phyloP scores from a whole-genome alignment of 306 rosid genomes.

The Parietaria judaica region DNA sequence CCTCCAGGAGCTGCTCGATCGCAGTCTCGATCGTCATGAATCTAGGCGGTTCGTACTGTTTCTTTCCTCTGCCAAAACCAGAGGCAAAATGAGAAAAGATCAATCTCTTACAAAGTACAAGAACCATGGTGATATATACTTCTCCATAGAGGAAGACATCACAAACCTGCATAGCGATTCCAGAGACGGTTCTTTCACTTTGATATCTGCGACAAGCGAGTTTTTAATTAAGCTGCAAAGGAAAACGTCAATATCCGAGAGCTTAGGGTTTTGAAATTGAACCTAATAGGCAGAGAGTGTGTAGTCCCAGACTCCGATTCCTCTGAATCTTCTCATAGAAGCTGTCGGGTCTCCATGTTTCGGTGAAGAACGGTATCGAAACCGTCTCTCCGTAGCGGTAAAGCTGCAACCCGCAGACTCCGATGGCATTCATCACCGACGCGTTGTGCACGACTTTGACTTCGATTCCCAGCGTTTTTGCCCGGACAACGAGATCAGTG shows the following conservation, averaged over 20 bases:
- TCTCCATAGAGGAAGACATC: background rate
- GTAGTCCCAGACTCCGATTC: constrained; percentile 43
- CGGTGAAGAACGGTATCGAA: constrained; percentile 70
- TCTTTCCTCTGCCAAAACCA: constrained; percentile 56
- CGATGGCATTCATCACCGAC: constrained; percentile 85
- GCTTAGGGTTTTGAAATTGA: background rate
- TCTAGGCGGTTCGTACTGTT: constrained; percentile 79
- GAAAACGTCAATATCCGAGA: background rate
- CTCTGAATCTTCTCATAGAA: constrained; percentile 76
- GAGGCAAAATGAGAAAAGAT: constrained; percentile 8
- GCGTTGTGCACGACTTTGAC: constrained; percentile 70
- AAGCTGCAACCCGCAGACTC: constrained; percentile 77
- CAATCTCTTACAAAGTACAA: background rate
- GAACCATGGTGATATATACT: too few species aligned
- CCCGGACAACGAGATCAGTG: constrained; percentile 78
- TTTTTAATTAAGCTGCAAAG: background rate
- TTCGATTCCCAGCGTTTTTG: constrained; percentile 61
- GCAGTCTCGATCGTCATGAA: constrained; percentile 79
- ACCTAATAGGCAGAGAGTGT: constrained; percentile 58
- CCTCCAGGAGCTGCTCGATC: constrained; percentile 85
- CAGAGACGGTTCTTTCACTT: constrained; percentile 84
- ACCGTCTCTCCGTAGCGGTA: constrained; percentile 85
- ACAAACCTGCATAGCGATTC: constrained; percentile 78
- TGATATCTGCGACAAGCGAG: constrained; percentile 47
- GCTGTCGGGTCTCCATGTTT: constrained; percentile 88